Conservation (phyloP, 257 asterid genomes). For the Asclepias syriaca region DNA sequence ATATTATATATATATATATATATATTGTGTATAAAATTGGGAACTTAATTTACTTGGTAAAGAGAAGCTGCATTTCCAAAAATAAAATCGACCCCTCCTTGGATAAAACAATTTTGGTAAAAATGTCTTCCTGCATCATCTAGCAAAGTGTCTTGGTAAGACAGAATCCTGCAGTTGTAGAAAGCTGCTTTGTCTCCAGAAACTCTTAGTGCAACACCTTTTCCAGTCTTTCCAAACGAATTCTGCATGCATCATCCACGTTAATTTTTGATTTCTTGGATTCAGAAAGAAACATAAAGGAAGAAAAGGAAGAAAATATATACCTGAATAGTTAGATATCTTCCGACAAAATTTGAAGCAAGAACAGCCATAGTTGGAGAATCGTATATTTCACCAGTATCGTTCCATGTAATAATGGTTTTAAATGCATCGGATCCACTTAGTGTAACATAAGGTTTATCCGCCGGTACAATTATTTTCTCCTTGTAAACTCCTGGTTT, state of each 20-base stretch:
- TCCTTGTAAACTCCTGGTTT: conserved; percentile 52
- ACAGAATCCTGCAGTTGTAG: conserved; percentile 32
- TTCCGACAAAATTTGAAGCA: conserved; percentile 46
- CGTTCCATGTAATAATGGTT: conserved; percentile 39
- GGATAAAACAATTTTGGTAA: conserved; percentile 39
- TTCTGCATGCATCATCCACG: conserved; percentile 17
- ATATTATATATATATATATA: no score
- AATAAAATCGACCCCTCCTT: conserved; percentile 51
- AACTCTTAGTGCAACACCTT: conserved; percentile 45
- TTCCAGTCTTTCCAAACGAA: conserved; percentile 30
- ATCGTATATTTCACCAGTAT: conserved; percentile 30
- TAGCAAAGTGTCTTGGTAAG: conserved; percentile 47
- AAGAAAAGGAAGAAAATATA: no score
- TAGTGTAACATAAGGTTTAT: conserved; percentile 45
- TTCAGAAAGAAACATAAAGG: neutral
- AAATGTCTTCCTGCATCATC: conserved; percentile 48
- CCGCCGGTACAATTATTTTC: conserved; percentile 38
- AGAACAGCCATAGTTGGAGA: conserved; percentile 40
- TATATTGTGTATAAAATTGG: no score
- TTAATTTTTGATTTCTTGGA: neutral
- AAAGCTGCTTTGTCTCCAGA: conserved; percentile 45
- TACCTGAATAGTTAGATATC: conserved; percentile 45
- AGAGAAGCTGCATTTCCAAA: conserved; percentile 51
- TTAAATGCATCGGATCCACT: conserved; percentile 32
- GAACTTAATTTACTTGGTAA: conserved; percentile 46